These are phyloP conservation scores for Saccharomycopsis schoenii DNA, from an alignment of 805 yeast genomes.

Conservation along the genomic window DNA sequence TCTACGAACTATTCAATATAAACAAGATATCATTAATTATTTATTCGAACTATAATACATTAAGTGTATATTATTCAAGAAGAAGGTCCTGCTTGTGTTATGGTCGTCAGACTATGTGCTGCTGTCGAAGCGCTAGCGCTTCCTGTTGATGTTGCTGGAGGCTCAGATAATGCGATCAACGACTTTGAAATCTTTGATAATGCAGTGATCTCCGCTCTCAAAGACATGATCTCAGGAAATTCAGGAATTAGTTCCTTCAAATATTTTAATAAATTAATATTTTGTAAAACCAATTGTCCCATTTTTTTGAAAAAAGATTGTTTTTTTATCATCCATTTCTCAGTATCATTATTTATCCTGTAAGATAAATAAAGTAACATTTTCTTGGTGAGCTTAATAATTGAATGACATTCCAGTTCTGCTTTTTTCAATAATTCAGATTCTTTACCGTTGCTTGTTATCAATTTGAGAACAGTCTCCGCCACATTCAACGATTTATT, in stretches of 20 bases:
- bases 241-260: conserved; percentile 7
- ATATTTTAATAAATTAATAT: conserved; percentile 3
- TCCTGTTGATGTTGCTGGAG: neutral
- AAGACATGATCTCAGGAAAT: conserved; percentile 5
- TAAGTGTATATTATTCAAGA: neutral
- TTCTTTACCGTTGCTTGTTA: neutral
- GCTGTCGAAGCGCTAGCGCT: neutral
- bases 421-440: neutral
- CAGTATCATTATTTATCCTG: neutral
- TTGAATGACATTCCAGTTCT: neutral
- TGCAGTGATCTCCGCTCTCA: conserved; percentile 10
- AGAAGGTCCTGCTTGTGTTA: neutral
- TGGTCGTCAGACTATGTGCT: neutral
- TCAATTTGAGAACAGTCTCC: neutral
- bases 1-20: too few relatives aligned
- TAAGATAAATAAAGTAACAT: neutral
- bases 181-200: conserved; percentile 10
- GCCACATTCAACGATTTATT: neutral
- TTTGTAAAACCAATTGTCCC: conserved; percentile 3
- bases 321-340: conserved; percentile 1
- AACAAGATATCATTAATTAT: too few relatives aligned
- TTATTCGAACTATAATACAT: too few relatives aligned
- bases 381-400: neutral
- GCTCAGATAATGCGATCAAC: conserved; percentile 6
- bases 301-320: conserved; percentile 5